Percentiles rank a stretch among this genome's conserved stretches.
phyloP scores from a whole-genome alignment of 2,329 filamentous ascomycete genomes.

The Purpureocillium takamizusanense region DNA sequence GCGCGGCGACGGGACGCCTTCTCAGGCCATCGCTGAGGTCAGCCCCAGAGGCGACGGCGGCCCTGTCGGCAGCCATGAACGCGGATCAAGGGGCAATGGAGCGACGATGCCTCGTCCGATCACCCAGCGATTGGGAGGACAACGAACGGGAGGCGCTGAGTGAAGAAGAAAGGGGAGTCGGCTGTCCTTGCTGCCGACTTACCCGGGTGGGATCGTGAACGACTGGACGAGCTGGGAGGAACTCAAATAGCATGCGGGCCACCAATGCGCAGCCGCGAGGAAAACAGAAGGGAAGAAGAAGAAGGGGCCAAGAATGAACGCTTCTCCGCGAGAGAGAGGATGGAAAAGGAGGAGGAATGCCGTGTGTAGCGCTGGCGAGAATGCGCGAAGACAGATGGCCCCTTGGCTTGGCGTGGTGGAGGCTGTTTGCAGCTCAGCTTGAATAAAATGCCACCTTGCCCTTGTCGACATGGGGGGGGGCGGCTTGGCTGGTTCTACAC shows the following conservation, averaged over 20 bases:
- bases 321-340: slow-evolving; percentile 1
- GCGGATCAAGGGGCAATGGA: slow-evolving; percentile 1
- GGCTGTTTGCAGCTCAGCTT: slow-evolving; percentile 2
- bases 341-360: not conserved
- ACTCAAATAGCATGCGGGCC: slow-evolving; percentile 17
- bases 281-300: slow-evolving; percentile 11
- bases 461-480: not conserved
- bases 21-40: slow-evolving; percentile 48
- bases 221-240: slow-evolving; percentile 25
- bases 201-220: slow-evolving; percentile 10
- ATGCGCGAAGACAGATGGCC: not conserved
- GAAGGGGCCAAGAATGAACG: slow-evolving; percentile 5
- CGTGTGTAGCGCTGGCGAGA: slow-evolving; percentile 7
- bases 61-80: slow-evolving; percentile 45
- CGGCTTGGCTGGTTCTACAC: not conserved
- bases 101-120: not conserved
- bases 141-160: slow-evolving; percentile 2
- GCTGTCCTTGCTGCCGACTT: not conserved
- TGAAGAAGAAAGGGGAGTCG: slow-evolving; percentile 7
- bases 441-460: slow-evolving; percentile 5
- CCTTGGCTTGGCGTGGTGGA: not conserved
- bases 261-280: too few species aligned
- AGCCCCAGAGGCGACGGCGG: slow-evolving; percentile 50
- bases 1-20: slow-evolving; percentile 37
- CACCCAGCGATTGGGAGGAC: not conserved